phyloP scores from a whole-genome alignment of 345 rosid genomes.

The Kandelia obovata region DNA sequence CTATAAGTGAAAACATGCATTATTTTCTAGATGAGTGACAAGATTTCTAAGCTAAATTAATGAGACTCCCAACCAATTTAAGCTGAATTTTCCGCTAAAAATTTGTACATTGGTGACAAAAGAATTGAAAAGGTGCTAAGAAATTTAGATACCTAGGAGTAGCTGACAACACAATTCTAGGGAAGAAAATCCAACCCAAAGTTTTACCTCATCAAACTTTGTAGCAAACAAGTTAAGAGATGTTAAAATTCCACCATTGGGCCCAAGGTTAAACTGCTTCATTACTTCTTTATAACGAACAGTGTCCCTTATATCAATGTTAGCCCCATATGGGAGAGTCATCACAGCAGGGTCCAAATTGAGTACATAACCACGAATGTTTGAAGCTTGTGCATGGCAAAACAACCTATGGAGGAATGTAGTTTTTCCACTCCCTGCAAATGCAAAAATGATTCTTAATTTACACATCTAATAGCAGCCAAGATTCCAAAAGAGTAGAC shows the following conservation, averaged over 20 bases:
- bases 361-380: constrained; percentile 63
- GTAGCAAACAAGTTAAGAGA: constrained; percentile 81
- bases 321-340: constrained; percentile 75
- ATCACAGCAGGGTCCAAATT: constrained; percentile 87
- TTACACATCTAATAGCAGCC: not conserved
- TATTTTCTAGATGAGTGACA: no score
- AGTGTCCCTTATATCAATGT: constrained; percentile 81
- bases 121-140: no score
- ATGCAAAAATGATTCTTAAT: constrained; percentile 13
- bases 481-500: not conserved
- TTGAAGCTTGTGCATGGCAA: constrained; percentile 62
- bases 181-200: not conserved
- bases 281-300: constrained; percentile 77
- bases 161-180: not conserved
- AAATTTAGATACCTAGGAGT: not conserved
- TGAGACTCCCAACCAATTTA: no score
- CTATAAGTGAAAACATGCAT: no score
- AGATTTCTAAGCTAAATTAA: no score
- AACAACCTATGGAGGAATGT: constrained; percentile 72
- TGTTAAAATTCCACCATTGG: constrained; percentile 76
- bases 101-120: no score
- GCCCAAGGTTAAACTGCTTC: constrained; percentile 80
- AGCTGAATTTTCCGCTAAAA: no score
- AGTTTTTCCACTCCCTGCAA: constrained; percentile 73
- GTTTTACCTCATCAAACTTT: constrained; percentile 69